Percentiles rank a stretch among this genome's conserved stretches.
phyloP scores from a whole-genome alignment of 805 yeast species.

The Wickerhamiella galacta region DNA sequence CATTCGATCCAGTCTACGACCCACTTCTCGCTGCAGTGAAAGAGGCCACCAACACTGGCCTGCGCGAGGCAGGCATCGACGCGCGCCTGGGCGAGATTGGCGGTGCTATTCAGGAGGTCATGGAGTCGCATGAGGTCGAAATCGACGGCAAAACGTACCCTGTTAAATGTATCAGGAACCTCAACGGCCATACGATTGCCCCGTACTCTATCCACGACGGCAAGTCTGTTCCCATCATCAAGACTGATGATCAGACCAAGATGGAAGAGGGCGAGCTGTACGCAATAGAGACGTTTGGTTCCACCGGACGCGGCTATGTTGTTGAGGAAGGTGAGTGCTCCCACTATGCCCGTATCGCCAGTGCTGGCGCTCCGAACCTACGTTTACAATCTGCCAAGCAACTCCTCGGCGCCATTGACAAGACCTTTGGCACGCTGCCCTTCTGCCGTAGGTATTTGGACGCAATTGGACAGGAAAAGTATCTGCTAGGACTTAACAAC shows the following conservation, averaged over 20 bases:
- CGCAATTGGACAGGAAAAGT: constrained; percentile 80
- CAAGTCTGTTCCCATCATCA: constrained; percentile 90
- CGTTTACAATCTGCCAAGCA: constrained; percentile 51
- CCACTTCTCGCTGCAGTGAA: constrained; percentile 65
- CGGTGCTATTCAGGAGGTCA: constrained; percentile 87
- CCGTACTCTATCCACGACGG: constrained; percentile 84
- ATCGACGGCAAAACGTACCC: constrained; percentile 72
- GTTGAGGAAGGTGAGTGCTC: constrained; percentile 80
- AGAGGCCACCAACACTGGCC: constrained; percentile 89
- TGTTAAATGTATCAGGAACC: constrained; percentile 75
- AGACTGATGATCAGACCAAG: constrained; percentile 83
- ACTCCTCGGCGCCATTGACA: constrained; percentile 52
- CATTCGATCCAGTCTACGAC: constrained; percentile 60
- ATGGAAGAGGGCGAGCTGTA: constrained; percentile 98
- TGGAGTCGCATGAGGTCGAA: constrained; percentile 93
- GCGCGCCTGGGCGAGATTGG: constrained; percentile 91
- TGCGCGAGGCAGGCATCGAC: constrained; percentile 86
- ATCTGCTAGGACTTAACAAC: constrained; percentile 68
- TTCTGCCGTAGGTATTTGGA: constrained; percentile 94
- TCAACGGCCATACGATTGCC: constrained; percentile 86
- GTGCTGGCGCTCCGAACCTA: constrained; percentile 32
- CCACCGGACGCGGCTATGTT: constrained; percentile 91
- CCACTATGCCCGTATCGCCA: constrained; percentile 61
- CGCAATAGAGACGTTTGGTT: constrained; percentile 96
- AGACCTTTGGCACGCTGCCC: constrained; percentile 83